These are phyloP conservation scores for Alternaria triticina DNA, from an alignment of 2,329 filamentous ascomycete genomes.

Conservation along the genomic window DNA sequence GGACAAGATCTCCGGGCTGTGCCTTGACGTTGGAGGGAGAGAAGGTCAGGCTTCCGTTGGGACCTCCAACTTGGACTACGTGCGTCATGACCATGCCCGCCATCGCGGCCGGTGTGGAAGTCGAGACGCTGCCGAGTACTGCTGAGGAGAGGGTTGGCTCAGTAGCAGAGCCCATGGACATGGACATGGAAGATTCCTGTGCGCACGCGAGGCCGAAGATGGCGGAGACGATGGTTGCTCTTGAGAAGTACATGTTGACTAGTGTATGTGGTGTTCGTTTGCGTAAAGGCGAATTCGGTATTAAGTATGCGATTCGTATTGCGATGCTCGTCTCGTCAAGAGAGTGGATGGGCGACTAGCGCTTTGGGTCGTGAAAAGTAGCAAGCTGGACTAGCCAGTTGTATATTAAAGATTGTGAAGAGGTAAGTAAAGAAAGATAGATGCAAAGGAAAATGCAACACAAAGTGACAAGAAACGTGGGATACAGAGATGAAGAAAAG, in stretches of 20 bases:
- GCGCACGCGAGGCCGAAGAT: conserved; percentile 39
- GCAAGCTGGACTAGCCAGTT: conserved; percentile 48
- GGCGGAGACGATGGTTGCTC: conserved; percentile 37
- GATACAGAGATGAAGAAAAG: conserved; percentile 37
- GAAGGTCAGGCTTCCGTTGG: conserved; percentile 63
- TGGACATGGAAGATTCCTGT: conserved; percentile 15
- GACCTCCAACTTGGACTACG: conserved; percentile 69
- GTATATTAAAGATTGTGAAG: conserved; percentile 41
- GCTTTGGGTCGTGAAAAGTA: conserved; percentile 28
- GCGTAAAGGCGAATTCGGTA: conserved; percentile 5
- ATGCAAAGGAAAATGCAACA: conserved; percentile 39
- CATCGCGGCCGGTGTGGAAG: neutral
- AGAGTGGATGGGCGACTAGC: conserved; percentile 47
- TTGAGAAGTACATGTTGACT: conserved; percentile 45
- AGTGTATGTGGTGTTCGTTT: conserved; percentile 8
- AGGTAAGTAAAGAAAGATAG: conserved; percentile 36
- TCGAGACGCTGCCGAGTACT: neutral
- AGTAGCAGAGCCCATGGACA: neutral
- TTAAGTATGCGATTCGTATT: conserved; percentile 34
- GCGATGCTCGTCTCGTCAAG: conserved; percentile 24
- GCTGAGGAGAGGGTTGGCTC: neutral
- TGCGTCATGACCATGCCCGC: conserved; percentile 52
- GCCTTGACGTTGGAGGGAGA: conserved; percentile 71
- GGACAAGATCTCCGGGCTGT: conserved; percentile 62
- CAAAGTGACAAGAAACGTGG: conserved; percentile 29